Evolutionary conservation across 352 stramenopile species (phyloP), one percentile per base, ranked within the genome.

Genomic region (Phytophthora melonis): DNA sequence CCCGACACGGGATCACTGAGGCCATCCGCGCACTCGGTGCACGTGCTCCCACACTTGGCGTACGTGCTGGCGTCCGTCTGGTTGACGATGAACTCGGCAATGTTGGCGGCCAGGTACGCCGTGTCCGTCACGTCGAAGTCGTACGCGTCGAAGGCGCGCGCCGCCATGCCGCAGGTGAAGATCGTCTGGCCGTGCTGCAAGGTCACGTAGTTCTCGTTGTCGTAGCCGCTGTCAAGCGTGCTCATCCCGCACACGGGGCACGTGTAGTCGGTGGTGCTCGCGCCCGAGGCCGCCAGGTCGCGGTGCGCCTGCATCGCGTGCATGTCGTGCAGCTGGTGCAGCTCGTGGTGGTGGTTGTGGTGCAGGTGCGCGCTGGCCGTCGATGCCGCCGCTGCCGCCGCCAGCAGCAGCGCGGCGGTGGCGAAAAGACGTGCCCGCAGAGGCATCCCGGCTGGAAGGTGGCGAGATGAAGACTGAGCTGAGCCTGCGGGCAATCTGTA

Each of bases 231-330:
- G 16, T 86, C 71, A 14, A 83, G 55, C 25, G 82, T 90, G 14
- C 81, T 85, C 87, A 92, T 92, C 72, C 84, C 82, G 71, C 89
- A 95, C 23, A 90, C 79, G 18, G 89, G 87, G 66, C 89, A 95
- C 64, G 77, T 89, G 63, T 85, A 88, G 62, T 85, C 80, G 8
- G 77, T 91, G 68, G 75, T 78, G 65, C 68, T 74, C 70, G 50
- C 61, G 34, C 34, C 64, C 25, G 75, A 76, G 7, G 75, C 65
- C 47, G 72, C 75, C 59, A 81, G 50, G 56, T 66, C 62, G 52
- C 74, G 68, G 54, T 77, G 74, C 56, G 58, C 50, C 58, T 70
- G 63, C 63, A 77, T 71, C 30, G 58, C 68, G 45, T 78, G 65
- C 61, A 80, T 64, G 50, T 78, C 58, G 30, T 84, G 69, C 55